Evolutionary conservation across 2,329 filamentous ascomycete species (phyloP).

Genomic region (Fusarium lyarnte): DNA sequence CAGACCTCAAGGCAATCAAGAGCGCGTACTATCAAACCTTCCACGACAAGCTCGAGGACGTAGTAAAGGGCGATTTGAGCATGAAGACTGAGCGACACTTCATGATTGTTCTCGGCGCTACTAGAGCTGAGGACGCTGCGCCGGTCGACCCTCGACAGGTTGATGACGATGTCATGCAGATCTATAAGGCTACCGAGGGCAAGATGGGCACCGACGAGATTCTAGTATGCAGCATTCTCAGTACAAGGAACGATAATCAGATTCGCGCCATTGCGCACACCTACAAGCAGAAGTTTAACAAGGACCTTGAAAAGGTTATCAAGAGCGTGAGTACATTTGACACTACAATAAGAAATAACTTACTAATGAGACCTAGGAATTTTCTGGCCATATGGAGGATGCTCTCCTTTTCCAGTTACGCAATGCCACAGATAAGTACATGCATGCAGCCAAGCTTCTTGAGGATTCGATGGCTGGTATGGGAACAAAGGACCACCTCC

Average conservation of each 20-base stretch:
- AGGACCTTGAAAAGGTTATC: constrained; percentile 76
- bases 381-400: constrained; percentile 91
- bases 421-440: constrained; percentile 80
- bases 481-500: constrained; percentile 85
- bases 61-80: constrained; percentile 81
- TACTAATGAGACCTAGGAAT: constrained; percentile 62
- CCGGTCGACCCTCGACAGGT: constrained; percentile 78
- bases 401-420: constrained; percentile 84
- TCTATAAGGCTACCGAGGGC: constrained; percentile 82
- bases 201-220: constrained; percentile 78
- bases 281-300: constrained; percentile 78
- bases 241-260: constrained; percentile 80
- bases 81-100: constrained; percentile 89
- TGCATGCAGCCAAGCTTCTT: constrained; percentile 83
- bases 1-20: constrained; percentile 89
- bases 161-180: constrained; percentile 77
- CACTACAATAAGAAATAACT: not conserved
- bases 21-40: constrained; percentile 75
- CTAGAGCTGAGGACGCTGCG: constrained; percentile 78
- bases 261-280: constrained; percentile 81
- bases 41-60: constrained; percentile 72
- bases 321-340: constrained; percentile 62
- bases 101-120: constrained; percentile 79
- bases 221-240: constrained; percentile 81
- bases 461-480: constrained; percentile 87